phyloP scores from a whole-genome alignment of 208 protist genomes.

The Leptomonas pyrrhocoris region DNA sequence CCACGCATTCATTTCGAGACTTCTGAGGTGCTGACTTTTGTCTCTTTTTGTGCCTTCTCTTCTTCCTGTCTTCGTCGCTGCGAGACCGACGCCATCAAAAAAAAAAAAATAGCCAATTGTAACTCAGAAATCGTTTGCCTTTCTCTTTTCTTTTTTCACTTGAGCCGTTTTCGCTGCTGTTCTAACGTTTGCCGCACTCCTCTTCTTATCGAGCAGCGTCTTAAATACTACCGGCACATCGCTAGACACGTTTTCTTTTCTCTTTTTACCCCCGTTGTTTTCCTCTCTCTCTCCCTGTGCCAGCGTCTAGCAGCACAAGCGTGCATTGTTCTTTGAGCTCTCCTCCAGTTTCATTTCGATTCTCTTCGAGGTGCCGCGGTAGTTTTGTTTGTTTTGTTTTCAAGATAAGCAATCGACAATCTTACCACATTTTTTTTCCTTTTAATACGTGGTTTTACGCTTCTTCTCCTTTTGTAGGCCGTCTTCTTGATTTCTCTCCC shows the following conservation, averaged over 20 bases:
- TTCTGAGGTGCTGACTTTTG: not conserved
- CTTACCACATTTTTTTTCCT: not conserved
- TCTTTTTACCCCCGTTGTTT: conserved; percentile 2
- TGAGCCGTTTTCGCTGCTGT: conserved; percentile 1
- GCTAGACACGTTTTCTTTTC: conserved; percentile 12
- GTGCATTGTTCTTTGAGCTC: no score
- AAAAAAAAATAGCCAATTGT: not conserved
- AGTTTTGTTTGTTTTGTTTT: no score
- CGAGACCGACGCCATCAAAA: conserved; percentile 1
- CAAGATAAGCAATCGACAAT: no score
- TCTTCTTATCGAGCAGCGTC: no score
- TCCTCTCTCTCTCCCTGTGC: no score
- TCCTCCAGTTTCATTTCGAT: no score
- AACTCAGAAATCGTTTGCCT: not conserved
- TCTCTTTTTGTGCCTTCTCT: not conserved
- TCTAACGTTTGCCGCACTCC: not conserved
- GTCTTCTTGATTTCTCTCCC: no score
- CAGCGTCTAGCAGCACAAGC: no score
- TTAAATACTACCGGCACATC: no score
- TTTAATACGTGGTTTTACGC: not conserved
- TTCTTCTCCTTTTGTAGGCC: not conserved
- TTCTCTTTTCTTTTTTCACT: not conserved
- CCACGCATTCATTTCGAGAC: no score
- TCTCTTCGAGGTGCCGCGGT: no score
- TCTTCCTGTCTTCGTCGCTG: not conserved